A percentile compares a stretch with the other conserved stretches of the same genome.
Evolutionary conservation across 73 alveolate species (phyloP).

Genomic region (Effrenium voratum): DNA sequence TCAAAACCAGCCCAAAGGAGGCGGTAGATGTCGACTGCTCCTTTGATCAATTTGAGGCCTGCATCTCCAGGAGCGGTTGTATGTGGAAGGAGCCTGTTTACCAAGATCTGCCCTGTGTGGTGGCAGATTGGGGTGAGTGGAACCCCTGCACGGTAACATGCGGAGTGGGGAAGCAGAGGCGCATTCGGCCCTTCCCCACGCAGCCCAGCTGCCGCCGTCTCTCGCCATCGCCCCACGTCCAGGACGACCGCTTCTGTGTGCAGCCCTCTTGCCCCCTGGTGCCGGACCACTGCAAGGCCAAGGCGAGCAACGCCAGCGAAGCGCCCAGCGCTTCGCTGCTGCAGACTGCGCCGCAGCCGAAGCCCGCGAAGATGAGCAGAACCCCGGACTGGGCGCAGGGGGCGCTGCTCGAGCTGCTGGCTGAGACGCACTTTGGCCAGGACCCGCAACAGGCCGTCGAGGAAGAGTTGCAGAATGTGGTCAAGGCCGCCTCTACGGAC

Average conservation of each 20-base stretch:
- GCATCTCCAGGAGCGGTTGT: background rate
- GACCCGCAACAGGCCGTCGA: conserved; percentile 12
- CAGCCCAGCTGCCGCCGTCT: conserved; percentile 20
- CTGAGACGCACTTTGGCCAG: background rate
- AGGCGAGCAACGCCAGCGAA: background rate
- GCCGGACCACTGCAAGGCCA: background rate
- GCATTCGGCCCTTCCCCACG: background rate
- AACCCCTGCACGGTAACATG: background rate
- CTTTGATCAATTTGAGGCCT: background rate
- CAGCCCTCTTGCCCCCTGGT: background rate
- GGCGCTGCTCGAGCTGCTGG: background rate
- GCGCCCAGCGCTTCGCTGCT: background rate
- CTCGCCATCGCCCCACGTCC: background rate
- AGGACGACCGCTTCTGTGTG: background rate
- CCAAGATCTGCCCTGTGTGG: background rate
- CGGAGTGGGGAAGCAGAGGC: background rate
- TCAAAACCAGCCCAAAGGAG: background rate
- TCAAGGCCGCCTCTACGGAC: background rate
- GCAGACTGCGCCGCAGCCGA: too few species aligned
- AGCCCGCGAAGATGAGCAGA: too few species aligned
- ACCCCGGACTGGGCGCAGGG: background rate
- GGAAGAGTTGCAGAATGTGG: background rate
- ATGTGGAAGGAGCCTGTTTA: background rate
- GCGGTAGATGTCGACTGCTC: conserved; percentile 16
- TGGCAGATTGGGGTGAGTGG: conserved; percentile 5